These are phyloP conservation scores for Barnettozyma pratensis DNA, from an alignment of 805 yeast genomes.

Conservation along the genomic window DNA sequence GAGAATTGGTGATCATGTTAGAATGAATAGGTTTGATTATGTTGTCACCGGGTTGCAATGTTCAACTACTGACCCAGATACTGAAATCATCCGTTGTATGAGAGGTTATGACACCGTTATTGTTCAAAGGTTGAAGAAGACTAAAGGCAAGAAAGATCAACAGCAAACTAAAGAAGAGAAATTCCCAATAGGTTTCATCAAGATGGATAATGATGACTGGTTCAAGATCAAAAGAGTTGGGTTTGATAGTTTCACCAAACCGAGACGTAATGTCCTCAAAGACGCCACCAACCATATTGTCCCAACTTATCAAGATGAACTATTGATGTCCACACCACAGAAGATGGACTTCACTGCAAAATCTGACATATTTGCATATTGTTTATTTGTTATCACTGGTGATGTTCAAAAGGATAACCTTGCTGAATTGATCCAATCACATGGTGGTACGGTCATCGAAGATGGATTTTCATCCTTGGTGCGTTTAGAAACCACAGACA, in stretches of 20 bases:
- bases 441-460: conserved; percentile 40
- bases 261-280: conserved; percentile 12
- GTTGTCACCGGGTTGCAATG: conserved; percentile 43
- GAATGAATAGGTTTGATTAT: conserved; percentile 31
- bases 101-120: conserved; percentile 55
- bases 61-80: conserved; percentile 8
- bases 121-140: conserved; percentile 24
- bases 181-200: conserved; percentile 27
- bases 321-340: conserved; percentile 7
- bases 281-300: conserved; percentile 8
- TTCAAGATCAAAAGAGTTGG: conserved; percentile 28
- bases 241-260: conserved; percentile 6
- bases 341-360: not conserved
- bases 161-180: conserved; percentile 12
- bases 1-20: conserved; percentile 50
- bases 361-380: conserved; percentile 26
- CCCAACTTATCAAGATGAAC: conserved; percentile 11
- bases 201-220: conserved; percentile 32
- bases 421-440: conserved; percentile 27
- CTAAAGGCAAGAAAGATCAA: conserved; percentile 8
- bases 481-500: conserved; percentile 4
- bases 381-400: conserved; percentile 38
- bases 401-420: conserved; percentile 27
- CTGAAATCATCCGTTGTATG: conserved; percentile 41
- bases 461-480: conserved; percentile 31